Conservation (phyloP, 2,329 filamentous ascomycete species). For the Xylaria polymorpha region DNA sequence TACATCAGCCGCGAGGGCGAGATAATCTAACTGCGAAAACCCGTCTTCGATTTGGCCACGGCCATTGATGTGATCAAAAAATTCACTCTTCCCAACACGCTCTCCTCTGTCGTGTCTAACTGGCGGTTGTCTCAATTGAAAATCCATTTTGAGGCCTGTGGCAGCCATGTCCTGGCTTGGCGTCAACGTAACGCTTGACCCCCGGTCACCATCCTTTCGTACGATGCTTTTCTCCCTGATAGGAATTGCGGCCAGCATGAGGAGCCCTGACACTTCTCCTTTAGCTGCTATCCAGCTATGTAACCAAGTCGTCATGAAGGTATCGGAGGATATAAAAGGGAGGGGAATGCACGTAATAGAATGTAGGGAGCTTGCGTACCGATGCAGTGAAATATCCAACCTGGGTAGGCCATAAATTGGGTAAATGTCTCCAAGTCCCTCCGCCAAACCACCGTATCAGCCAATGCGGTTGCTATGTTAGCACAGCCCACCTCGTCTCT, state of each 20-base stretch:
- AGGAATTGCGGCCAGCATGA: slow-evolving; percentile 26
- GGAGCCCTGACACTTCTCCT: not conserved
- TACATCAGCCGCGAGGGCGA: not conserved
- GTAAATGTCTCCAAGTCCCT: not conserved
- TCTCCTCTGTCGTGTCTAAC: not conserved
- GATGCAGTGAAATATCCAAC: slow-evolving; percentile 14
- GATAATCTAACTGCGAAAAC: slow-evolving; percentile 20
- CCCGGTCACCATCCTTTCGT: not conserved
- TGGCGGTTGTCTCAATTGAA: not conserved
- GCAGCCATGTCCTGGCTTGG: not conserved
- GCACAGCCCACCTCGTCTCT: slow-evolving; percentile 6
- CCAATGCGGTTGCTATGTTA: not conserved
- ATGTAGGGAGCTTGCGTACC: slow-evolving; percentile 5
- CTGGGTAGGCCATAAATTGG: not conserved
- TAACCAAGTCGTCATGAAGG: not conserved
- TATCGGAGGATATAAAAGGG: not conserved
- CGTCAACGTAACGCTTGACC: not conserved
- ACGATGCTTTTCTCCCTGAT: not conserved
- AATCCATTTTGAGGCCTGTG: not conserved
- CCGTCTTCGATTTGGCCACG: not conserved
- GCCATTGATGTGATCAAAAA: slow-evolving; percentile 3
- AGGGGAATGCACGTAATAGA: not conserved
- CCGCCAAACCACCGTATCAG: not conserved
- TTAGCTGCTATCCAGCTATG: slow-evolving; percentile 1
- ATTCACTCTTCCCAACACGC: not conserved